Evolutionary conservation across 495 filamentous ascomycete genomes (phyloP).

Genomic region (Hypoxylon lenormandii): DNA sequence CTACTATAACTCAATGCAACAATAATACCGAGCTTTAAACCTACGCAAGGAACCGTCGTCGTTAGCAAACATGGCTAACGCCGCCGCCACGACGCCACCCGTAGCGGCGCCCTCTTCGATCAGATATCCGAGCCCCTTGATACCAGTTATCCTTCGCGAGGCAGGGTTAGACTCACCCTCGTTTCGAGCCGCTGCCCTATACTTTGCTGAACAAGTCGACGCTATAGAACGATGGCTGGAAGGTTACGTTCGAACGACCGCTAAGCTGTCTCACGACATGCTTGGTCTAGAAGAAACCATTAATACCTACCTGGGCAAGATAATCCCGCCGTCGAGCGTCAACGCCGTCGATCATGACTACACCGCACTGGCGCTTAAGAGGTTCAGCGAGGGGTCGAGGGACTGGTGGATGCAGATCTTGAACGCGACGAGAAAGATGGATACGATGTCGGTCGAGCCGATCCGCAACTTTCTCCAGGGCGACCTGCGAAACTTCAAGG

Average conservation of each 20-base stretch:
- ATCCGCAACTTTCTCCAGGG: slow-evolving; percentile 78
- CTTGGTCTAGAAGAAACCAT: slow-evolving; percentile 75
- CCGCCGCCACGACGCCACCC: slow-evolving; percentile 24
- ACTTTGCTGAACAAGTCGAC: slow-evolving; percentile 93
- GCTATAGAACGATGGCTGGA: slow-evolving; percentile 94
- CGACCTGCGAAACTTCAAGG: slow-evolving; percentile 73
- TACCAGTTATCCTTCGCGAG: slow-evolving; percentile 91
- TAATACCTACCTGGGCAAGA: slow-evolving; percentile 76
- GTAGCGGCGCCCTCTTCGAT: slow-evolving; percentile 29
- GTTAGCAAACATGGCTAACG: slow-evolving; percentile 36
- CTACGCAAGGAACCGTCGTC: slow-evolving; percentile 15
- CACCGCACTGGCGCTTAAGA: slow-evolving; percentile 84
- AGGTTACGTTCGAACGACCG: slow-evolving; percentile 79
- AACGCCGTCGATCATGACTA: slow-evolving; percentile 89
- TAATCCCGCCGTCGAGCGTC: slow-evolving; percentile 75
- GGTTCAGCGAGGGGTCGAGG: slow-evolving; percentile 82
- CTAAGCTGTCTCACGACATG: slow-evolving; percentile 80
- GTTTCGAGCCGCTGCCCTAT: slow-evolving; percentile 86
- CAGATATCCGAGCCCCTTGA: slow-evolving; percentile 55
- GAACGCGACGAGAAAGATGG: slow-evolving; percentile 76
- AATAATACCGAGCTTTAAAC: slow-evolving; percentile 17
- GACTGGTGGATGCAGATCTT: slow-evolving; percentile 88
- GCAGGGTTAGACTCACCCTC: slow-evolving; percentile 95
- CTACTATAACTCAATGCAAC: slow-evolving; percentile 27
- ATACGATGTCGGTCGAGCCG: slow-evolving; percentile 80